phyloP scores from a whole-genome alignment of 345 rosid genomes.

The Melastoma malabathricum region DNA sequence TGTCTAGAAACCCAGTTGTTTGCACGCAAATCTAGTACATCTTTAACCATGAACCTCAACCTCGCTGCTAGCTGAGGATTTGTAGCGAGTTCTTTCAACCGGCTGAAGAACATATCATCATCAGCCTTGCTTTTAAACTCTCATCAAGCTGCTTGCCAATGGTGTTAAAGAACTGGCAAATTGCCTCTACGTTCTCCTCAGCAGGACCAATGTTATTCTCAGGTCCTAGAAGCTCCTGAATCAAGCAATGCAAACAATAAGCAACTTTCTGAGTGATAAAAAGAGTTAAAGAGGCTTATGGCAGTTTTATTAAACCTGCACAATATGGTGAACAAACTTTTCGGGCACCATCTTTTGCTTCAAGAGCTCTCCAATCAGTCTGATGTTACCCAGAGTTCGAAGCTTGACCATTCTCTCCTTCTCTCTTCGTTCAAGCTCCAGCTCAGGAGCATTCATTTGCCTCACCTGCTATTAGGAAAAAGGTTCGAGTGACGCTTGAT shows the following conservation, averaged over 20 bases:
- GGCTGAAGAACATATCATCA: conserved; percentile 41
- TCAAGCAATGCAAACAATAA: conserved; percentile 4
- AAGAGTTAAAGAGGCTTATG: background rate
- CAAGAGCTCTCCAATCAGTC: conserved; percentile 80
- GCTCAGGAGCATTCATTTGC: conserved; percentile 62
- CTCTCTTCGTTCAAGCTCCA: conserved; percentile 50
- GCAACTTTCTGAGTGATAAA: background rate
- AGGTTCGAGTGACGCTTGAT: no score
- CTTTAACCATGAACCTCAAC: conserved; percentile 60
- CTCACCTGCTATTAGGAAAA: conserved; percentile 36
- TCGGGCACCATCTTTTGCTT: conserved; percentile 84
- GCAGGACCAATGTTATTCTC: conserved; percentile 59
- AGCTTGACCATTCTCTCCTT: conserved; percentile 62
- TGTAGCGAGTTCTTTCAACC: conserved; percentile 41
- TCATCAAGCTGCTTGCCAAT: conserved; percentile 81
- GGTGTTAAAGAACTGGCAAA: conserved; percentile 64
- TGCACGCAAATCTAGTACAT: conserved; percentile 59
- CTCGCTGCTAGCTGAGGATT: conserved; percentile 50
- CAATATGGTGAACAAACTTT: conserved; percentile 70
- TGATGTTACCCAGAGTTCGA: conserved; percentile 72
- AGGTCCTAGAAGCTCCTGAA: conserved; percentile 66
- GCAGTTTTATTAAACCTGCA: conserved; percentile 29
- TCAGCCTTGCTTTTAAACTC: conserved; percentile 32
- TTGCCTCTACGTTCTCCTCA: conserved; percentile 87
- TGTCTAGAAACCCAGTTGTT: conserved; percentile 84